These are phyloP conservation scores for Hypoxylon lenormandii DNA, from an alignment of 495 filamentous ascomycete species.

Conservation along the genomic window DNA sequence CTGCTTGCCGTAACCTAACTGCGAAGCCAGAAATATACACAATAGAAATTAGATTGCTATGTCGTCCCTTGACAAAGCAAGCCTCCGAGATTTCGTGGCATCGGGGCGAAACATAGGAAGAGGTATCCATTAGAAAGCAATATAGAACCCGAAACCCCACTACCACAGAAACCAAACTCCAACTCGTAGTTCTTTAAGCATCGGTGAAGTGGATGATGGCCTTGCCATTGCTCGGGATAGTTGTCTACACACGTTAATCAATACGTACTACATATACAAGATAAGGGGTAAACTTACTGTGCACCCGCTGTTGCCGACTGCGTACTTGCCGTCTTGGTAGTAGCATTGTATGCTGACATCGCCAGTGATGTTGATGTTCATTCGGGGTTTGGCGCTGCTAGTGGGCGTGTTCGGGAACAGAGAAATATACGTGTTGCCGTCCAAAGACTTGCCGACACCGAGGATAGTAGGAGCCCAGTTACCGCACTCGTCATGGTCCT, in stretches of 20 bases:
- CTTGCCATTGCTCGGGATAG: conserved; percentile 53
- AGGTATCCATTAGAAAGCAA: conserved; percentile 53
- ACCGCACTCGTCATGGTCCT: conserved; percentile 66
- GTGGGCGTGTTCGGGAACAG: conserved; percentile 76
- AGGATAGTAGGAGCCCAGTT: conserved; percentile 94
- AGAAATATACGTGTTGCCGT: conserved; percentile 79
- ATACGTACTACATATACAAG: background rate
- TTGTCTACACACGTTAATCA: conserved; percentile 53
- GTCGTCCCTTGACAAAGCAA: conserved; percentile 33
- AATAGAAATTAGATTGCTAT: conserved; percentile 52
- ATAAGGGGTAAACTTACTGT: conserved; percentile 67
- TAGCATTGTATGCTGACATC: conserved; percentile 75
- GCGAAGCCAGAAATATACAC: conserved; percentile 50
- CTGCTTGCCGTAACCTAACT: conserved; percentile 25
- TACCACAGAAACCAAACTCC: conserved; percentile 35
- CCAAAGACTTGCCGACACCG: conserved; percentile 75
- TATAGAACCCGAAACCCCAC: conserved; percentile 47
- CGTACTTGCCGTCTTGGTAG: conserved; percentile 74
- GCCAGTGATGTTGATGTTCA: conserved; percentile 76
- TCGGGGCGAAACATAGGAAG: conserved; percentile 43
- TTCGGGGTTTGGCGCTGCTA: conserved; percentile 73
- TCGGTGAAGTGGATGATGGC: conserved; percentile 55
- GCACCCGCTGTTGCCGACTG: conserved; percentile 71
- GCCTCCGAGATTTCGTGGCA: conserved; percentile 37
- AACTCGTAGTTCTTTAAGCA: conserved; percentile 28